These are phyloP conservation scores for Scenedesmus sp. DNA, from an alignment of 163 green algal species.

Conservation along the genomic window DNA sequence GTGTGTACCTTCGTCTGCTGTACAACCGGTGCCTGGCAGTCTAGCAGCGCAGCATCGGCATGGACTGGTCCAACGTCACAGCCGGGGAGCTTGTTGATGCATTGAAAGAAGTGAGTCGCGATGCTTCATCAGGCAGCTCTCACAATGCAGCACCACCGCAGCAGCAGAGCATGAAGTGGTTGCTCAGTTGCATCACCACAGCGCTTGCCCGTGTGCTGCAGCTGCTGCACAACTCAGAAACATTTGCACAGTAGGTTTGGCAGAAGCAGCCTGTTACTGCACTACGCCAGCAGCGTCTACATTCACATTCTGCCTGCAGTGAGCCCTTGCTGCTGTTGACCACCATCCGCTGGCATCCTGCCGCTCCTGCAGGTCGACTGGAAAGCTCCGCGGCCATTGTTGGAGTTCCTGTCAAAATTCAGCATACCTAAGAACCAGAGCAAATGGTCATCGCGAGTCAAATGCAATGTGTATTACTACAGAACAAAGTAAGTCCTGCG, in stretches of 20 bases:
- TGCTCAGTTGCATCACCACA: background rate
- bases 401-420: constrained; percentile 70
- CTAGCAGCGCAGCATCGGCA: constrained; percentile 19
- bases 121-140: background rate
- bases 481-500: constrained; percentile 57
- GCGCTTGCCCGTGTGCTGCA: background rate
- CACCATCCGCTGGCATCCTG: background rate
- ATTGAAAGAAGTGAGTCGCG: constrained; percentile 54
- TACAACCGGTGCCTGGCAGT: background rate
- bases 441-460: constrained; percentile 69
- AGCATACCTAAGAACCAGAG: constrained; percentile 60
- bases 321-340: background rate
- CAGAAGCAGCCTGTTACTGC: background rate
- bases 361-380: constrained; percentile 64
- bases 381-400: constrained; percentile 62
- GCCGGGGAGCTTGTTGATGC: constrained; percentile 62
- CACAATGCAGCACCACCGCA: background rate
- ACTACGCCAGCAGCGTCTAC: background rate
- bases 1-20: background rate
- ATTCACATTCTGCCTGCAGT: too few species aligned
- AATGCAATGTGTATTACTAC: constrained; percentile 80
- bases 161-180: background rate
- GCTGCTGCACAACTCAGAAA: background rate
- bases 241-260: background rate
- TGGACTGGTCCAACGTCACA: constrained; percentile 73